phyloP scores from a whole-genome alignment of 345 rosid genomes.

The Bretschneidera sinensis region DNA sequence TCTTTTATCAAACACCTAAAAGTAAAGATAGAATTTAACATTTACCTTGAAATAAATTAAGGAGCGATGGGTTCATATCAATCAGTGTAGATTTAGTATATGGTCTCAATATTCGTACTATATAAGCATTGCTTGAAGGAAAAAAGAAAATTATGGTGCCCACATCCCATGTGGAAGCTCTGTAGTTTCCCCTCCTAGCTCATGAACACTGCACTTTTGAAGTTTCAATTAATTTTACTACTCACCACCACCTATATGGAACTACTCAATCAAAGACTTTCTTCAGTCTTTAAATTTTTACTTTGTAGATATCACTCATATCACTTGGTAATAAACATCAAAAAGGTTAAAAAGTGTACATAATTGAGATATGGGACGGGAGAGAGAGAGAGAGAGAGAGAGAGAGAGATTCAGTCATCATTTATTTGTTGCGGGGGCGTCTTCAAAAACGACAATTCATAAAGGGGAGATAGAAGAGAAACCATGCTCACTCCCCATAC shows the following conservation, averaged over 20 bases:
- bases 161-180: conserved; percentile 10
- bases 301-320: neutral
- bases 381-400: neutral
- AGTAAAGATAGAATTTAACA: too few species aligned
- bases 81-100: too few species aligned
- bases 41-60: too few species aligned
- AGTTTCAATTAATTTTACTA: neutral
- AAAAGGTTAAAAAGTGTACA: neutral
- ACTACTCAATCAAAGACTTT: neutral
- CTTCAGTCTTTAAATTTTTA: too few species aligned
- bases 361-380: conserved; percentile 1
- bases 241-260: neutral
- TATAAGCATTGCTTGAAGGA: too few species aligned
- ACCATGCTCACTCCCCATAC: conserved; percentile 6
- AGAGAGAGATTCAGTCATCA: conserved; percentile 12
- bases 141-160: neutral
- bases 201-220: neutral
- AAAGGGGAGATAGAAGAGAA: neutral
- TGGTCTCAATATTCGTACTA: too few species aligned
- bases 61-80: too few species aligned
- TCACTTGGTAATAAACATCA: conserved; percentile 3
- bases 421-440: conserved; percentile 14
- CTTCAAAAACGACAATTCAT: conserved; percentile 6
- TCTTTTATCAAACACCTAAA: too few species aligned
- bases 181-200: neutral